These are phyloP conservation scores for Ulota crispa DNA, from an alignment of 225 moss, liverwort and hornwort genomes.

Conservation along the genomic window DNA sequence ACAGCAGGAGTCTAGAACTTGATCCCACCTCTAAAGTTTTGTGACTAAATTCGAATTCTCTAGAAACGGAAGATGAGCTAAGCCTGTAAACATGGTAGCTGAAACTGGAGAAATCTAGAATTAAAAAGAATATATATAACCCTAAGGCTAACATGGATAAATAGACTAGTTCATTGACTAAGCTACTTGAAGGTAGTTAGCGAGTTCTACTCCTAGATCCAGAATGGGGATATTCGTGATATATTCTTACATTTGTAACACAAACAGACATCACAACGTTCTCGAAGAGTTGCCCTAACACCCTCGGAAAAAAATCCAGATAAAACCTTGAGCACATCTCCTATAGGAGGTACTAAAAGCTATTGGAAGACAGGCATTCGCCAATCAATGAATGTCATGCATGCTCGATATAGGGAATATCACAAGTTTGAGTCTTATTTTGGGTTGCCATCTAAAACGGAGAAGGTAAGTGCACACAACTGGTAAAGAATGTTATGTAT, in stretches of 20 bases:
- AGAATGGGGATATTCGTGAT: neutral
- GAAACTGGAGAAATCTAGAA: neutral
- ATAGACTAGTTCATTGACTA: neutral
- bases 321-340: neutral
- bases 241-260: neutral
- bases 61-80: neutral
- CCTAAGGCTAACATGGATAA: neutral
- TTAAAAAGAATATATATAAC: neutral
- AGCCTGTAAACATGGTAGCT: neutral
- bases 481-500: neutral
- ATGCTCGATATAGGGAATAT: neutral
- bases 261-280: neutral
- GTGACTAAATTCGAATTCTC: neutral
- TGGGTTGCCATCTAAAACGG: neutral
- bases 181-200: neutral
- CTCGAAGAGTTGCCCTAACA: neutral
- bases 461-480: neutral
- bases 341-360: neutral
- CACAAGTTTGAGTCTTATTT: neutral
- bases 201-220: accelerated
- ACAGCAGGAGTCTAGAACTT: neutral
- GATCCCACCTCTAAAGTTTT: neutral
- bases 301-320: neutral
- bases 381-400: neutral
- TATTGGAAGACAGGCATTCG: neutral